Percentiles rank a stretch among this genome's conserved stretches.
phyloP scores from a whole-genome alignment of 2,329 filamentous ascomycete species.

The Bimuria novae-zelandiae region DNA sequence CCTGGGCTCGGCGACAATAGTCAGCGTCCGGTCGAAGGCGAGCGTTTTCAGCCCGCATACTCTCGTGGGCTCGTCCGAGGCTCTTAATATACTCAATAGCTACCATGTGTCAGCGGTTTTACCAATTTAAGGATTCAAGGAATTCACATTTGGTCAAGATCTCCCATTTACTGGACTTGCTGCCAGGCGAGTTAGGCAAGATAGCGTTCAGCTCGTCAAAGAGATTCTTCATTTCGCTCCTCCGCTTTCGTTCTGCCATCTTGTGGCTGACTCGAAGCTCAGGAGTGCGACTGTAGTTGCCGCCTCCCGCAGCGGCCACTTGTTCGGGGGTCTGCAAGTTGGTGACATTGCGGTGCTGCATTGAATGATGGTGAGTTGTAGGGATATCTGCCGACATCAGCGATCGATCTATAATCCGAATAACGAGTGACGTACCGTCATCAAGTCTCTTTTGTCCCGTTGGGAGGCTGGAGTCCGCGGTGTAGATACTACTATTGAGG shows the following conservation, averaged over 20 bases:
- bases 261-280: conserved; percentile 85
- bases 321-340: conserved; percentile 67
- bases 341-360: conserved; percentile 74
- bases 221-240: conserved; percentile 86
- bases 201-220: conserved; percentile 80
- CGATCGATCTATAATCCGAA: background rate
- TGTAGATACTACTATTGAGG: conserved; percentile 78
- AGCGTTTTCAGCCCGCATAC: conserved; percentile 45
- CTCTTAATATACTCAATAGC: conserved; percentile 57
- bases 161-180: conserved; percentile 89
- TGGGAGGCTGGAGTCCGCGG: conserved; percentile 72
- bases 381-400: conserved; percentile 46
- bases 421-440: conserved; percentile 53
- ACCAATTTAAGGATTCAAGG: too few species aligned
- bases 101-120: conserved; percentile 20
- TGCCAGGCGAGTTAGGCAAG: conserved; percentile 78
- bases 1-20: conserved; percentile 49
- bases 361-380: conserved; percentile 71
- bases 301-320: conserved; percentile 59
- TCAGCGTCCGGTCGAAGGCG: conserved; percentile 52
- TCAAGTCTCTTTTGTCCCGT: conserved; percentile 74
- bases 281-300: conserved; percentile 81
- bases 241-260: conserved; percentile 78
- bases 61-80: conserved; percentile 46
- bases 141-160: conserved; percentile 78